Evolutionary conservation across 2,329 filamentous ascomycete species (phyloP), one percentile per base, ranked within the genome.

Genomic region (Calonectria honghensis): DNA sequence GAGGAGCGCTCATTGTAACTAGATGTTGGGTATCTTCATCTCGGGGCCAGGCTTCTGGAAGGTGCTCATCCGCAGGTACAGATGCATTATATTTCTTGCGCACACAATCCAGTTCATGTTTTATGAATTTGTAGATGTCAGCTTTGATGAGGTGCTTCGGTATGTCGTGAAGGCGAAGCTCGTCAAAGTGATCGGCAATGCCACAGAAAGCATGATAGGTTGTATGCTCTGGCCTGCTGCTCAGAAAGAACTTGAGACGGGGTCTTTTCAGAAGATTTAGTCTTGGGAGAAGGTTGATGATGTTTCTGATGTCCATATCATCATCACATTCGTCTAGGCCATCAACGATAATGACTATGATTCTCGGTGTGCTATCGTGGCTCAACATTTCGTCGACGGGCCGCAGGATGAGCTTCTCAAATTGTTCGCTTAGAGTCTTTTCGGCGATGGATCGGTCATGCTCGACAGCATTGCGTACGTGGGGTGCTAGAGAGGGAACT

Each of bases 101-200:
- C 13, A 88, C 85, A 7, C 65, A 65, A 1, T 48, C 63, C 6
- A 88, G 77, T 37, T 84, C 74, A 24, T 82, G 29, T 3, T 66
- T 35, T 2, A 88, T 64, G 72, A 82, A 88, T 10, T 77, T 24
- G 1, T 41, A 52, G 14, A 89, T 85, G 51, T 89, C 87, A 0
- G 81, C 76, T 66, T 84, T 71, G 5, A 88, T 80, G 0, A 82
- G 20, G 10, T 37, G 7, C 61, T 0, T 66, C 24, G 80, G 72
- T 35, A 87, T 82, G 10, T 86, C 76, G 29, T 88, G 85, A 4
- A 89, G 83, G 10, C 81, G 73, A 83, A 82, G 1, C 59, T 77
- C 24, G 31, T 75, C 54, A 24, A 75, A 74, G 13, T 31, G 32
- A 24, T 29, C n/a, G 5, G 74, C 41, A n/a, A 85, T 79, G 20